Evolutionary conservation across 169 alveolate genomes (phyloP), one percentile per base, ranked within the genome.

Genomic region (Cryptosporidium ryanae): DNA sequence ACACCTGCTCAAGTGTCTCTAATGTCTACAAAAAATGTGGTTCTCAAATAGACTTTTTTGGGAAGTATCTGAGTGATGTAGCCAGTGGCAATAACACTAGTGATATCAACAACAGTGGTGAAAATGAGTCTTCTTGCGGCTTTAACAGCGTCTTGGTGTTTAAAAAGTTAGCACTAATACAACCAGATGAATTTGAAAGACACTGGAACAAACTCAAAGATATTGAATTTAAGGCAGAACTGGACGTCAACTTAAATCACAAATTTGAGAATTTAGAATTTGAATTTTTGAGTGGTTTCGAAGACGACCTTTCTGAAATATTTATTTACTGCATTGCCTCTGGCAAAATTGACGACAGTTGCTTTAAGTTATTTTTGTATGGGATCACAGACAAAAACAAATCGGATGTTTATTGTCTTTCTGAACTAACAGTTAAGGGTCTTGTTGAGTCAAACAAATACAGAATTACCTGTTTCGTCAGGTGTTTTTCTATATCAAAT

Each of bases 311-410:
- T 25, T 55, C 25, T 13, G 46, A 59, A 23, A 34, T 57, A 1
- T 49, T 50, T 18, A 21, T 76, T 4, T 27, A 55, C 63, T 76
- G 87, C 18, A 76, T 76, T 27, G 87, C 87, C n/a, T 76, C 87
- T 2, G 87, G 87, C 2, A 43, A 76, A 76, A 34, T 61, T 32
- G 87, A 76, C 44, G 87, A 76, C 46, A 34, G 17, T 13, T 29
- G 46, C 21, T 76, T 38, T 21, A 59, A 76, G 12, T 38, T 76
- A 4, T 76, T 59, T 38, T 8, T 61, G 3, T 76, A 27, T 46
- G 57, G 87, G n/a, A 50, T 23, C 3, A 23, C 63, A 5, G 61
- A 76, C 31, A 21, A 29, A 7, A 38, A 55, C 10, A 76, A 43
- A 18, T 15, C 68, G 2, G 71, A 61, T 32, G 18, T 61, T 31